These are phyloP conservation scores for Saccharomycopsis lassenensis DNA, from an alignment of 805 yeast genomes.

Conservation along the genomic window DNA sequence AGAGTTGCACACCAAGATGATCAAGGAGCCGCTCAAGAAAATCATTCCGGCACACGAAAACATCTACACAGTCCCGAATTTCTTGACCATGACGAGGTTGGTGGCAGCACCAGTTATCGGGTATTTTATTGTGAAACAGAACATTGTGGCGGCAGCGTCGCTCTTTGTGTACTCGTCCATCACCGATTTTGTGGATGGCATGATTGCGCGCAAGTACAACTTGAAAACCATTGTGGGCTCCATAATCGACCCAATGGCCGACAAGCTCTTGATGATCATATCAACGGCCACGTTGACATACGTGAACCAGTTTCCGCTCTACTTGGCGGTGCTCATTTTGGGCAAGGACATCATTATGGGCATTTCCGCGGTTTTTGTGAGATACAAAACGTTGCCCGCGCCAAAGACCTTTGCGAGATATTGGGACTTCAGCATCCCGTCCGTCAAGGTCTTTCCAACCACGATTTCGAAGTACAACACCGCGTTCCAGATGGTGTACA, in stretches of 20 bases:
- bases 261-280: conserved; percentile 78
- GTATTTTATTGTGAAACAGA: conserved; percentile 54
- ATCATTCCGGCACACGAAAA: conserved; percentile 38
- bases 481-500: conserved; percentile 81
- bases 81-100: conserved; percentile 74
- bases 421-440: conserved; percentile 70
- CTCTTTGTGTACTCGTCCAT: conserved; percentile 77
- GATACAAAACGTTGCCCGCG: conserved; percentile 63
- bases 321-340: conserved; percentile 56
- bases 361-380: conserved; percentile 55
- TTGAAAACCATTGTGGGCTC: conserved; percentile 79
- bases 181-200: conserved; percentile 90
- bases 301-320: conserved; percentile 58
- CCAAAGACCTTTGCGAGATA: conserved; percentile 65
- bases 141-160: conserved; percentile 53
- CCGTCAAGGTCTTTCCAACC: conserved; percentile 85
- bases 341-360: conserved; percentile 78
- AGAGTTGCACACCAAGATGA: conserved; percentile 23
- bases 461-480: conserved; percentile 82
- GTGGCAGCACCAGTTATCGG: conserved; percentile 79
- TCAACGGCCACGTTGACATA: conserved; percentile 65
- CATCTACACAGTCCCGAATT: conserved; percentile 76
- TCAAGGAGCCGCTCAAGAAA: conserved; percentile 23
- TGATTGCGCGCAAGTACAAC: conserved; percentile 71
- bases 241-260: conserved; percentile 91